Evolutionary conservation across 2,329 filamentous ascomycete genomes (phyloP).

Genomic region (Penicillium sp.): DNA sequence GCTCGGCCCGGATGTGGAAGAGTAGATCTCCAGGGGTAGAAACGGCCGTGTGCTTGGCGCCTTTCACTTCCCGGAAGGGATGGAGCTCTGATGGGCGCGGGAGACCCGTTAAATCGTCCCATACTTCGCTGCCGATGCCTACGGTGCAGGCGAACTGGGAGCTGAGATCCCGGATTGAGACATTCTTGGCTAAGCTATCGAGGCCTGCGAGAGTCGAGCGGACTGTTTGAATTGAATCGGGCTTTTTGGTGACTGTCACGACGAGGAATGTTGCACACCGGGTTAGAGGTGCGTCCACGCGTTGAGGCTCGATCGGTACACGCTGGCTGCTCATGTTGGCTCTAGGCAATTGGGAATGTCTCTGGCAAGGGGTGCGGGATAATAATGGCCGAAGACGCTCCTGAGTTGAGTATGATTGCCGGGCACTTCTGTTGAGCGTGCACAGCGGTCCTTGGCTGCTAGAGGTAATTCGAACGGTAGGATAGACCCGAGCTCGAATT

Average conservation of each 20-base stretch:
- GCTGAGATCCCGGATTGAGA: slow-evolving; percentile 50
- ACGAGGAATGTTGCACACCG: slow-evolving; percentile 56
- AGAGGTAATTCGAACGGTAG: neutral
- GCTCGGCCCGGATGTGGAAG: slow-evolving; percentile 59
- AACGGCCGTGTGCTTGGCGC: slow-evolving; percentile 51
- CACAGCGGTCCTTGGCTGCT: too few relatives aligned
- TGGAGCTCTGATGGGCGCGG: slow-evolving; percentile 54
- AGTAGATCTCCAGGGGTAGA: slow-evolving; percentile 58
- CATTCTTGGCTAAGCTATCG: slow-evolving; percentile 52
- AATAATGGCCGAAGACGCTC: neutral
- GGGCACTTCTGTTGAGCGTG: neutral
- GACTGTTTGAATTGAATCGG: slow-evolving; percentile 41
- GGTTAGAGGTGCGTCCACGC: slow-evolving; percentile 54
- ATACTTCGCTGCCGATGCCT: slow-evolving; percentile 54
- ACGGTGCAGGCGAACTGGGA: slow-evolving; percentile 53
- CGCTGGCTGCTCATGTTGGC: slow-evolving; percentile 22
- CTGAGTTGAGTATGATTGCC: neutral
- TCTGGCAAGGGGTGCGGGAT: neutral
- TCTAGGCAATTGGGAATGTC: neutral
- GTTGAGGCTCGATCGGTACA: slow-evolving; percentile 42
- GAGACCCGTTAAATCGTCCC: slow-evolving; percentile 49
- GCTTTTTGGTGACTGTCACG: slow-evolving; percentile 40
- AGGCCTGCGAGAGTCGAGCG: slow-evolving; percentile 48
- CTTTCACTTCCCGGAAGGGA: slow-evolving; percentile 50
- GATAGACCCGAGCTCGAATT: neutral